A percentile compares a stretch with the other conserved stretches of the same genome.
phyloP scores from a whole-genome alignment of 2,329 filamentous ascomycete species.

The Orbilia oligospora region DNA sequence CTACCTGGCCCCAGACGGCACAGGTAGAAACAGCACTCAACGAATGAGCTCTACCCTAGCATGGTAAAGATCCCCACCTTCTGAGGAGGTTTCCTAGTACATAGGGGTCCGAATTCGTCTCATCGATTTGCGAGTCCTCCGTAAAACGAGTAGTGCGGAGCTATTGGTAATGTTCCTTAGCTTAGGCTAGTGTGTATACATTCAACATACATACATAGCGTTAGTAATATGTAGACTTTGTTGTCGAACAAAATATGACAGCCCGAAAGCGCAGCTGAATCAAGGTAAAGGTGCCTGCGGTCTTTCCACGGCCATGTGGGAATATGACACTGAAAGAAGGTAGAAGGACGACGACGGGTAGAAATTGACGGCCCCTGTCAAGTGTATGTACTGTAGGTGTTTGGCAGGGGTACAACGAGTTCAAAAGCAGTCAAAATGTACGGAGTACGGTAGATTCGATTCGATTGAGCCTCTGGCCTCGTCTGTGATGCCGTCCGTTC shows the following conservation, averaged over 20 bases:
- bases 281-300: slow-evolving; percentile 12
- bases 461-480: slow-evolving; percentile 52
- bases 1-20: slow-evolving; percentile 24
- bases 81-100: neutral
- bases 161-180: neutral
- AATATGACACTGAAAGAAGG: slow-evolving; percentile 7
- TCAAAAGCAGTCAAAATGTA: slow-evolving; percentile 21
- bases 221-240: slow-evolving; percentile 10
- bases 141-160: slow-evolving; percentile 1
- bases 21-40: slow-evolving; percentile 19
- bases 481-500: slow-evolving; percentile 48
- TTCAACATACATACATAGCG: neutral
- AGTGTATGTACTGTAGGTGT: neutral
- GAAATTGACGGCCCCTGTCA: slow-evolving; percentile 21
- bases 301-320: neutral
- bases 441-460: too few relatives aligned
- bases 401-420: neutral
- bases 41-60: slow-evolving; percentile 11
- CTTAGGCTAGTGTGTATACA: neutral
- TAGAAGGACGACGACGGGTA: slow-evolving; percentile 34
- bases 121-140: neutral
- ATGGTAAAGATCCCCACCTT: slow-evolving; percentile 1
- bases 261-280: slow-evolving; percentile 59
- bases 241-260: slow-evolving; percentile 16
- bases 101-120: neutral